These are phyloP conservation scores for Insectozyma bohioensis DNA, from an alignment of 1,139 yeast species.

Conservation along the genomic window DNA sequence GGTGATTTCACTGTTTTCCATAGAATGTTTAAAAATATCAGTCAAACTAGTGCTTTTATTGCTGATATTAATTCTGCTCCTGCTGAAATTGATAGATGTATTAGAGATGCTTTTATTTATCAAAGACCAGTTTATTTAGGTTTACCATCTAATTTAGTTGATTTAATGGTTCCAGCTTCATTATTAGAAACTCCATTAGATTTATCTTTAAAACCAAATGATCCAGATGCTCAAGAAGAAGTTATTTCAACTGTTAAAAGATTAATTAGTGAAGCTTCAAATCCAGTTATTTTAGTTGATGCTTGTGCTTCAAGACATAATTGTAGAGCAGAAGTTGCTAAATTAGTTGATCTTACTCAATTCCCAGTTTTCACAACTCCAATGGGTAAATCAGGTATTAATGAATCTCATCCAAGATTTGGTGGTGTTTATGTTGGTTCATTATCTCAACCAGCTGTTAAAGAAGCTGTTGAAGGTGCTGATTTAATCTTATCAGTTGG, in stretches of 20 bases:
- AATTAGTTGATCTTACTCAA: conserved; percentile 66
- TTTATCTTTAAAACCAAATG: conserved; percentile 61
- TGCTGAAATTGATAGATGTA: conserved; percentile 68
- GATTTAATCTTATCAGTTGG: conserved; percentile 81
- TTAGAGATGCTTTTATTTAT: conserved; percentile 66
- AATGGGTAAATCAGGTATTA: conserved; percentile 75
- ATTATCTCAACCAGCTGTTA: conserved; percentile 75
- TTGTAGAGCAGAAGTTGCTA: conserved; percentile 60
- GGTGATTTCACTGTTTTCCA: conserved; percentile 50
- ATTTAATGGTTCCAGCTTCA: conserved; percentile 55
- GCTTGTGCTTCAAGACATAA: conserved; percentile 85
- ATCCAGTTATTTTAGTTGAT: conserved; percentile 79
- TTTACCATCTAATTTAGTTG: conserved; percentile 80
- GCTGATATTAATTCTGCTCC: conserved; percentile 67
- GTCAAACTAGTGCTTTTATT: conserved; percentile 64
- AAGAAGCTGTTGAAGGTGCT: conserved; percentile 71
- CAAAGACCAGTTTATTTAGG: conserved; percentile 87
- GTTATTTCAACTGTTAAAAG: conserved; percentile 58
- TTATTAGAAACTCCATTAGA: conserved; percentile 66
- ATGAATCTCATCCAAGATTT: conserved; percentile 65
- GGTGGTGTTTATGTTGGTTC: conserved; percentile 90
- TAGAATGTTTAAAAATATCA: conserved; percentile 61
- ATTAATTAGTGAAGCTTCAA: conserved; percentile 55
- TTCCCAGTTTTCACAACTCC: conserved; percentile 88
- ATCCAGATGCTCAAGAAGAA: conserved; percentile 70